Evolutionary conservation across 805 yeast species (phyloP).

Genomic region (Kodamaea kaohsiungensis): DNA sequence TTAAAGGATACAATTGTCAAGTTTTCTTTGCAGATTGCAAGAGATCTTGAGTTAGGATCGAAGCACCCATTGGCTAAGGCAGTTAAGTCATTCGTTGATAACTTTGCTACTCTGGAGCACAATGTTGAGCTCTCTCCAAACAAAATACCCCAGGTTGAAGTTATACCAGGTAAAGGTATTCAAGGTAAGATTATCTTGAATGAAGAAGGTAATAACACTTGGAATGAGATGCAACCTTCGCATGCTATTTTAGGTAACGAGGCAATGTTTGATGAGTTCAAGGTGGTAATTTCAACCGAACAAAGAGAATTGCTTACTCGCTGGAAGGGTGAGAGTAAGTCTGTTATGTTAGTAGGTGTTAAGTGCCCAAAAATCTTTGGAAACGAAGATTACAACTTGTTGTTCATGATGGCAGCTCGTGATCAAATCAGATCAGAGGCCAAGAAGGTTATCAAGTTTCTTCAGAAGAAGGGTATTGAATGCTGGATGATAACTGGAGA

Average conservation of each 20-base stretch:
- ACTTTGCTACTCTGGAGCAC: constrained; percentile 30
- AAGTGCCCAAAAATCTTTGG: constrained; percentile 27
- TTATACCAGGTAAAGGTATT: constrained; percentile 62
- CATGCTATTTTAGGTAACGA: constrained; percentile 62
- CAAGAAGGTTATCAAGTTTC: constrained; percentile 42
- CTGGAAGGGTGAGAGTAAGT: constrained; percentile 68
- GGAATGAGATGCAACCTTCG: constrained; percentile 35
- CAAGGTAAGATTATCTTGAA: constrained; percentile 40
- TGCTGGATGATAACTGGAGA: constrained; percentile 84
- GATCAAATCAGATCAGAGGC: constrained; percentile 65
- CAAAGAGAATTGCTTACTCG: constrained; percentile 37
- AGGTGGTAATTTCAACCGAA: constrained; percentile 34
- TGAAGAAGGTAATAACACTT: constrained; percentile 22
- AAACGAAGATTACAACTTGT: constrained; percentile 34
- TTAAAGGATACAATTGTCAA: constrained; percentile 11
- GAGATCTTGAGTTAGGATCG: constrained; percentile 63
- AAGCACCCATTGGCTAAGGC: constrained; percentile 71
- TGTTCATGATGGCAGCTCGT: constrained; percentile 57
- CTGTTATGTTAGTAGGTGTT: constrained; percentile 58
- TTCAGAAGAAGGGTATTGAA: constrained; percentile 44
- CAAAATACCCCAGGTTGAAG: constrained; percentile 49
- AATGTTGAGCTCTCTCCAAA: constrained; percentile 26
- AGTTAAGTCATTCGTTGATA: constrained; percentile 37
- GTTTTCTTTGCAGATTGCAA: constrained; percentile 47
- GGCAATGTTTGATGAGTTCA: constrained; percentile 50